Conservation (phyloP, 768 basidiomycete species). For the Agrocybe pediades region DNA sequence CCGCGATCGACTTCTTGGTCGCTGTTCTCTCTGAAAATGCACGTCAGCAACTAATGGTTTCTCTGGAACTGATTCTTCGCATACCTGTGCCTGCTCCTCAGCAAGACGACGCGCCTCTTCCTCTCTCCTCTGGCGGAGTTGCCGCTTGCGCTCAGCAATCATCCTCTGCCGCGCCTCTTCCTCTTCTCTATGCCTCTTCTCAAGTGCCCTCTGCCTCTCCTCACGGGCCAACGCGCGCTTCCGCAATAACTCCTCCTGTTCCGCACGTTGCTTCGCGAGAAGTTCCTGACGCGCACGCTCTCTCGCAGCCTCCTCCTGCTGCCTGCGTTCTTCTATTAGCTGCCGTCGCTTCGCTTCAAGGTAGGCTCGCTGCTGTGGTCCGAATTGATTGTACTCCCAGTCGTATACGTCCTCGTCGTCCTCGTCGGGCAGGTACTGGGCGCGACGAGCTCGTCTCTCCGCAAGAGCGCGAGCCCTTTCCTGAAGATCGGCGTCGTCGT, state of each 20-base stretch:
- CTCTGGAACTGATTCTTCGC: not conserved
- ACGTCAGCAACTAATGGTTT: constrained; percentile 4
- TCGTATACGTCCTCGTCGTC: constrained; percentile 34
- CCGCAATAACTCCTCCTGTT: constrained; percentile 17
- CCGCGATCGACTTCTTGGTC: not conserved
- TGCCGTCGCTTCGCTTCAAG: constrained; percentile 31
- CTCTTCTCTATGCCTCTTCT: constrained; percentile 19
- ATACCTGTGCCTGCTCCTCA: constrained; percentile 18
- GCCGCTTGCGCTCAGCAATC: constrained; percentile 20
- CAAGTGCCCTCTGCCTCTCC: not conserved
- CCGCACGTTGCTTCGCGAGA: constrained; percentile 15
- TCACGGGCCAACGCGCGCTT: constrained; percentile 19
- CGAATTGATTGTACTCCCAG: constrained; percentile 23
- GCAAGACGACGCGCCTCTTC: constrained; percentile 8
- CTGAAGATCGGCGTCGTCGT: constrained; percentile 10
- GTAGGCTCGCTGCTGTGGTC: constrained; percentile 33
- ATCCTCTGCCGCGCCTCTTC: constrained; percentile 16
- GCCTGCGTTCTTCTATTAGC: constrained; percentile 27
- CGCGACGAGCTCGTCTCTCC: constrained; percentile 34
- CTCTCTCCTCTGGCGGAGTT: constrained; percentile 14
- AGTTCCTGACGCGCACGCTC: constrained; percentile 17
- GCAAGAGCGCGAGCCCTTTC: constrained; percentile 30
- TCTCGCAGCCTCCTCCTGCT: constrained; percentile 20
- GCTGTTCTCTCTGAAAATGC: not conserved
- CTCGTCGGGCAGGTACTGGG: constrained; percentile 44